A percentile compares a stretch with the other conserved stretches of the same genome.
phyloP scores from a whole-genome alignment of 495 filamentous ascomycete species.

The Cairneyella variabilis region DNA sequence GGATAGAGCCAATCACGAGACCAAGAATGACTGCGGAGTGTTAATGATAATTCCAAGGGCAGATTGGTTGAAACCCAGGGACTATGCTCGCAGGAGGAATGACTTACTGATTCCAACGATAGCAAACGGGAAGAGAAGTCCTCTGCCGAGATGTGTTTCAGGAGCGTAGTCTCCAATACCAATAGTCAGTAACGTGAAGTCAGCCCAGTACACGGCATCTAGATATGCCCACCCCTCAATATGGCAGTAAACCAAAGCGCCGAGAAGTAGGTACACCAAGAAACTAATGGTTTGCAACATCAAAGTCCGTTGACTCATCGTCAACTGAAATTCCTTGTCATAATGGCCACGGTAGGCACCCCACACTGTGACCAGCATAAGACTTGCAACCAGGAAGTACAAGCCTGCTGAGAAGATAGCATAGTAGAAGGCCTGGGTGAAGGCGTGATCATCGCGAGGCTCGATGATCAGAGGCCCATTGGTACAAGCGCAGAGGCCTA shows the following conservation, averaged over 20 bases:
- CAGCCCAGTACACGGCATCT: slow-evolving; percentile 78
- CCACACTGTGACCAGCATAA: slow-evolving; percentile 66
- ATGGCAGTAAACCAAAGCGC: slow-evolving; percentile 64
- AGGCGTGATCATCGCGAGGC: slow-evolving; percentile 43
- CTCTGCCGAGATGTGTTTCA: slow-evolving; percentile 51
- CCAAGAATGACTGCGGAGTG: slow-evolving; percentile 53
- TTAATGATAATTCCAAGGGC: background rate
- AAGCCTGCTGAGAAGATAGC: slow-evolving; percentile 69
- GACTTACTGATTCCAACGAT: slow-evolving; percentile 64
- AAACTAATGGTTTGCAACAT: slow-evolving; percentile 87
- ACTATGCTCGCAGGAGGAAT: slow-evolving; percentile 26
- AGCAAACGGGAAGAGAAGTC: slow-evolving; percentile 74
- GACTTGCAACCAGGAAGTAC: slow-evolving; percentile 69
- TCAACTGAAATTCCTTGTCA: slow-evolving; percentile 65
- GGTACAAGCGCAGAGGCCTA: slow-evolving; percentile 54
- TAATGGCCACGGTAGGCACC: slow-evolving; percentile 64
- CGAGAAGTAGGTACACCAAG: slow-evolving; percentile 68
- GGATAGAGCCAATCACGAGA: slow-evolving; percentile 79
- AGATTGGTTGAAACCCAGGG: background rate
- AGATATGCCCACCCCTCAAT: slow-evolving; percentile 78
- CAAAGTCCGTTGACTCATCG: slow-evolving; percentile 69
- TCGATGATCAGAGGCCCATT: slow-evolving; percentile 43
- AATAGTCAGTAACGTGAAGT: slow-evolving; percentile 81
- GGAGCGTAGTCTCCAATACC: slow-evolving; percentile 72
- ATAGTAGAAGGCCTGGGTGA: slow-evolving; percentile 78